phyloP scores from a whole-genome alignment of 1,284 basidiomycete genomes.

The Cryptococcus sp. region DNA sequence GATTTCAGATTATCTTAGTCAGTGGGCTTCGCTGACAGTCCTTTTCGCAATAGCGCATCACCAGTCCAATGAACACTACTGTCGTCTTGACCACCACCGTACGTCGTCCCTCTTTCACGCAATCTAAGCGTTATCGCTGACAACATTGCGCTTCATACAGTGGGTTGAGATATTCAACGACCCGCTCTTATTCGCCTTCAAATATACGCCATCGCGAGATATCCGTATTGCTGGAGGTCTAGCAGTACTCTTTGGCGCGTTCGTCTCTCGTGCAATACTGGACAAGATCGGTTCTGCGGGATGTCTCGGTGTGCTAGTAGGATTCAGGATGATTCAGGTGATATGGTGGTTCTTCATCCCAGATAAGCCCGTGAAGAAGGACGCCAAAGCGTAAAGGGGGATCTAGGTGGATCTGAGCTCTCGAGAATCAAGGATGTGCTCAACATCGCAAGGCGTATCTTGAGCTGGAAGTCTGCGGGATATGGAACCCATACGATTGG shows the following conservation, averaged over 20 bases:
- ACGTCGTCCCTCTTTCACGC: constrained; percentile 2
- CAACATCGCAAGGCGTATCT: too few species aligned
- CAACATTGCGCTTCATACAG: constrained; percentile 8
- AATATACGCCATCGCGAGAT: constrained; percentile 63
- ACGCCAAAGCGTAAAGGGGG: constrained; percentile 6
- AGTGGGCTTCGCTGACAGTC: neutral
- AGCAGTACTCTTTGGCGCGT: constrained; percentile 73
- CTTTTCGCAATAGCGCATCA: constrained; percentile 54
- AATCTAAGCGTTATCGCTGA: neutral
- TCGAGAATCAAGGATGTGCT: too few species aligned
- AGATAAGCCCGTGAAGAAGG: constrained; percentile 21
- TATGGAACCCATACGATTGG: too few species aligned
- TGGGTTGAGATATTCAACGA: constrained; percentile 85
- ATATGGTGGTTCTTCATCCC: constrained; percentile 70
- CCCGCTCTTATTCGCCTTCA: constrained; percentile 65
- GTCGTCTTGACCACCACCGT: constrained; percentile 66
- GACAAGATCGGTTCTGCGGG: constrained; percentile 57
- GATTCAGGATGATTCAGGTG: constrained; percentile 65
- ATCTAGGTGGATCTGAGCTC: too few species aligned
- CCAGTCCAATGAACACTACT: constrained; percentile 68
- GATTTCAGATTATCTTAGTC: constrained; percentile 1
- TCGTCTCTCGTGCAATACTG: constrained; percentile 64
- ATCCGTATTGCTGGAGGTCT: constrained; percentile 69
- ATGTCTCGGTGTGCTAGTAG: constrained; percentile 68
- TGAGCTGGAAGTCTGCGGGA: too few species aligned